Percentiles rank a stretch among this genome's conserved stretches.
Conservation (phyloP, 768 basidiomycete species). For the Thelephora aurantiotincta region DNA sequence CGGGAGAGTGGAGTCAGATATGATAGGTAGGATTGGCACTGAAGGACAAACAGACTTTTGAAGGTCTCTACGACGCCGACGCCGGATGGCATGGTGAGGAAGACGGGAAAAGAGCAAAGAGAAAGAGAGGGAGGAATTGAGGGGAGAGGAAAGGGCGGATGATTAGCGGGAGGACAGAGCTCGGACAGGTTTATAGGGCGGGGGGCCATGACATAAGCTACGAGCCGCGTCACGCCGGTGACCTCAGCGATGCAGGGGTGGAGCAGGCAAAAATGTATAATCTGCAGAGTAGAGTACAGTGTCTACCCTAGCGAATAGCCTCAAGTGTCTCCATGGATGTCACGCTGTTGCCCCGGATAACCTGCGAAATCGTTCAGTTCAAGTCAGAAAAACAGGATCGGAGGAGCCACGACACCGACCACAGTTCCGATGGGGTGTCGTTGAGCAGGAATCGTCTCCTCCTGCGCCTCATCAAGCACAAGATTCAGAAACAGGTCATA, state of each 20-base stretch:
- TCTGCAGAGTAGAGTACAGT: constrained; percentile 11
- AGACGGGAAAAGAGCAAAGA: not conserved
- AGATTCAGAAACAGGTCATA: constrained; percentile 99
- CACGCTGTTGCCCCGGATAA: constrained; percentile 93
- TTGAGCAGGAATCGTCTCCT: constrained; percentile 83
- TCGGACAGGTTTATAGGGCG: too few species aligned
- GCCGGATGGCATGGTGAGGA: constrained; percentile 38
- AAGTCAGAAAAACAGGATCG: not conserved
- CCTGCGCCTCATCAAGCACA: constrained; percentile 89
- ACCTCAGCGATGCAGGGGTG: too few species aligned
- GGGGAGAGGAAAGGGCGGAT: too few species aligned
- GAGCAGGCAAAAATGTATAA: too few species aligned
- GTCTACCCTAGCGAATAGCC: constrained; percentile 34
- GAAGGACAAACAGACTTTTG: constrained; percentile 46
- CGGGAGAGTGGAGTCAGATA: constrained; percentile 3
- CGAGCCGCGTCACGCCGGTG: too few species aligned
- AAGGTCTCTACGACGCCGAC: constrained; percentile 69
- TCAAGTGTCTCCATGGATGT: constrained; percentile 89
- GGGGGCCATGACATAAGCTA: too few species aligned
- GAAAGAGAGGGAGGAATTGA: not conserved
- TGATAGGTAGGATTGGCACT: constrained; percentile 2
- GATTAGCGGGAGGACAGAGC: too few species aligned
- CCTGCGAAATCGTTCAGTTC: constrained; percentile 30
- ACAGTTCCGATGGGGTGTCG: constrained; percentile 87
- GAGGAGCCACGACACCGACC: constrained; percentile 32